Percentiles rank a stretch among this genome's conserved stretches.
These are phyloP conservation scores for Fusarium tuaranense DNA, from an alignment of 2,329 filamentous ascomycete species.

Conservation along the genomic window DNA sequence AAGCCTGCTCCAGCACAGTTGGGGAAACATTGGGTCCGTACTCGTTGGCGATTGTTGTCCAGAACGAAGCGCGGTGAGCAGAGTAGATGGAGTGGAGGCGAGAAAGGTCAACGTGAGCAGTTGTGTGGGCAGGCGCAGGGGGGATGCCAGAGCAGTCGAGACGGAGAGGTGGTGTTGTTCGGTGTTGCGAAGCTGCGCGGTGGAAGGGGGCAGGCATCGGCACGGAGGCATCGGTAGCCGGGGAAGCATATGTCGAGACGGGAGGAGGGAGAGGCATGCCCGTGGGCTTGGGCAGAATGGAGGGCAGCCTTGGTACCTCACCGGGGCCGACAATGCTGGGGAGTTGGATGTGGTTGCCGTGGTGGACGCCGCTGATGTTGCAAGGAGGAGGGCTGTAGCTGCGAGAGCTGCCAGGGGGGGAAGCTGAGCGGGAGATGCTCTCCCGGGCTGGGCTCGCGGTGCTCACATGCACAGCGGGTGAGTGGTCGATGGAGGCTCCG, in stretches of 20 bases:
- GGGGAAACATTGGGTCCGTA: slow-evolving; percentile 75
- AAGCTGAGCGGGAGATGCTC: slow-evolving; percentile 60
- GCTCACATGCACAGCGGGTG: slow-evolving; percentile 59
- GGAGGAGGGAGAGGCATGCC: slow-evolving; percentile 59
- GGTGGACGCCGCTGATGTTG: slow-evolving; percentile 40
- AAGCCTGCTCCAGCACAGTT: slow-evolving; percentile 76
- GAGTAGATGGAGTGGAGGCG: slow-evolving; percentile 79
- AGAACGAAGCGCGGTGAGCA: slow-evolving; percentile 77
- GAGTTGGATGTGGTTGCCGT: slow-evolving; percentile 60
- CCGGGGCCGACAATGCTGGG: slow-evolving; percentile 62
- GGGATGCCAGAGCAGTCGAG: slow-evolving; percentile 68
- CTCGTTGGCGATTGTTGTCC: slow-evolving; percentile 77
- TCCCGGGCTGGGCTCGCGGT: slow-evolving; percentile 65
- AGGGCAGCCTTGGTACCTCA: slow-evolving; percentile 64
- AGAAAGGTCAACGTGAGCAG: slow-evolving; percentile 68
- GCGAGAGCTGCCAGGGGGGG: slow-evolving; percentile 59
- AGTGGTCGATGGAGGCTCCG: slow-evolving; percentile 63
- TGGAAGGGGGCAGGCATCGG: slow-evolving; percentile 57
- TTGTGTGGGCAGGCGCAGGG: slow-evolving; percentile 46
- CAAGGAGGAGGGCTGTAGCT: slow-evolving; percentile 60
- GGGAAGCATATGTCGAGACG: slow-evolving; percentile 54
- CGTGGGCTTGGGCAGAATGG: slow-evolving; percentile 75
- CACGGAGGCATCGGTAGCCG: slow-evolving; percentile 60
- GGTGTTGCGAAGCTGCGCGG: slow-evolving; percentile 47
- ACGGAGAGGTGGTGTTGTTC: slow-evolving; percentile 61